A percentile compares a stretch with the other conserved stretches of the same genome.
Conservation (phyloP, 257 asterid genomes). For the Eucommia ulmoides region DNA sequence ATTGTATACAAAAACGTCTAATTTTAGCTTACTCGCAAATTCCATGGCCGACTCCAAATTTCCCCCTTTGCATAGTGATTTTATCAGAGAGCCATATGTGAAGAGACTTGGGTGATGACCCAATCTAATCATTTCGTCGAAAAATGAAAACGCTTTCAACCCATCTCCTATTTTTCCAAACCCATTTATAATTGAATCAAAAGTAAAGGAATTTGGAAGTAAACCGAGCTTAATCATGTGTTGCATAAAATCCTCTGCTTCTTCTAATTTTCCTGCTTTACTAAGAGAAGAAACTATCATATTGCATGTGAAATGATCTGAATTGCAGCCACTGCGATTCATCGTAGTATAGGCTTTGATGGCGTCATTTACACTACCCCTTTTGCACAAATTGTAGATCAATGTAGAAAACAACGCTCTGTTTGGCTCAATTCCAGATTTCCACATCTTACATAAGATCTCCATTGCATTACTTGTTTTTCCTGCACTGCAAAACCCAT, state of each 20-base stretch:
- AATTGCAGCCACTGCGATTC: conserved; percentile 34
- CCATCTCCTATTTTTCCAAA: conserved; percentile 43
- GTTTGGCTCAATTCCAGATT: conserved; percentile 46
- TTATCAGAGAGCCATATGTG: conserved; percentile 59
- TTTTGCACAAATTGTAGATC: conserved; percentile 52
- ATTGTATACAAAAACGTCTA: conserved; percentile 48
- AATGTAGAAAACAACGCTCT: conserved; percentile 41
- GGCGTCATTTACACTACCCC: conserved; percentile 41
- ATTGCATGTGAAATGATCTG: conserved; percentile 45
- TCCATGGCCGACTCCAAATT: conserved; percentile 34
- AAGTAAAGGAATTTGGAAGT: conserved; percentile 42
- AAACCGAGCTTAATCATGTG: conserved; percentile 40
- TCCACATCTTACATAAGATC: conserved; percentile 48
- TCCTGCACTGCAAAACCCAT: conserved; percentile 70
- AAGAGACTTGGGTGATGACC: conserved; percentile 50
- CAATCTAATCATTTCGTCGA: conserved; percentile 50
- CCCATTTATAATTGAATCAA: conserved; percentile 53
- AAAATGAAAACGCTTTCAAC: conserved; percentile 43
- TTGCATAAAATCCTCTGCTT: conserved; percentile 58
- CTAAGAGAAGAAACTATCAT: conserved; percentile 55
- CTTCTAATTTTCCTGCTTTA: conserved; percentile 38
- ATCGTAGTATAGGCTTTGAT: conserved; percentile 34
- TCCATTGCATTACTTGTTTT: conserved; percentile 37
- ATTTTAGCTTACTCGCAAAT: conserved; percentile 38
- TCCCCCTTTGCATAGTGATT: conserved; percentile 68